These are phyloP conservation scores for Alternaria hordeiaustralica DNA, from an alignment of 2,329 filamentous ascomycete species.

Conservation along the genomic window DNA sequence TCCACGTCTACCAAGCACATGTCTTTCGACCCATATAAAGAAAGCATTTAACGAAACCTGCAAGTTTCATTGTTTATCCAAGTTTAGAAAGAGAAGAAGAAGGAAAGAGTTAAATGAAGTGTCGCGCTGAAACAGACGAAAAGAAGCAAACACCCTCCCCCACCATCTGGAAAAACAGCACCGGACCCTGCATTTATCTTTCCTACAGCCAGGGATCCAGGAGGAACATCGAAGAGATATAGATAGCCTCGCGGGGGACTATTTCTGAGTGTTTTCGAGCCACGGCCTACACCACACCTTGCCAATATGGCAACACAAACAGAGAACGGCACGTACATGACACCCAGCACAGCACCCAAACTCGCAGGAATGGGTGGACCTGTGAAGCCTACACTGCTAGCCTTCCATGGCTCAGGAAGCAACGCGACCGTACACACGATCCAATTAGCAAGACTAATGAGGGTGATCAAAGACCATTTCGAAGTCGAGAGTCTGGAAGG, in stretches of 20 bases:
- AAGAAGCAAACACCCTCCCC: background rate
- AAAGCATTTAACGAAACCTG: background rate
- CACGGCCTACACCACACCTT: background rate
- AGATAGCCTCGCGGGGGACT: background rate
- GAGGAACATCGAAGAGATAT: background rate
- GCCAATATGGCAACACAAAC: background rate
- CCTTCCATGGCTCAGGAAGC: constrained; percentile 47
- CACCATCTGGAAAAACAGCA: background rate
- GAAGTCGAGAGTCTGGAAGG: constrained; percentile 34
- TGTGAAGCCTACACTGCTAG: constrained; percentile 42
- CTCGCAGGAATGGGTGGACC: background rate
- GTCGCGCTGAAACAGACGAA: background rate
- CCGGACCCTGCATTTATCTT: background rate
- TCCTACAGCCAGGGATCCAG: background rate
- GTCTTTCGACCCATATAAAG: background rate
- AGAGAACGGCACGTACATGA: background rate
- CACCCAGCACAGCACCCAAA: background rate
- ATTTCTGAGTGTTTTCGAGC: background rate
- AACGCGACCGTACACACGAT: constrained; percentile 43
- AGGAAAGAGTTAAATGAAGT: background rate
- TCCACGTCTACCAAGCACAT: background rate
- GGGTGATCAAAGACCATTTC: constrained; percentile 33
- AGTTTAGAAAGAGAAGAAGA: background rate
- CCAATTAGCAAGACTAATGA: constrained; percentile 40
- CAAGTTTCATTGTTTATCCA: background rate